Conservation (phyloP, 192 early-diverging fungal genomes). For the Umbelopsis isabellina region DNA sequence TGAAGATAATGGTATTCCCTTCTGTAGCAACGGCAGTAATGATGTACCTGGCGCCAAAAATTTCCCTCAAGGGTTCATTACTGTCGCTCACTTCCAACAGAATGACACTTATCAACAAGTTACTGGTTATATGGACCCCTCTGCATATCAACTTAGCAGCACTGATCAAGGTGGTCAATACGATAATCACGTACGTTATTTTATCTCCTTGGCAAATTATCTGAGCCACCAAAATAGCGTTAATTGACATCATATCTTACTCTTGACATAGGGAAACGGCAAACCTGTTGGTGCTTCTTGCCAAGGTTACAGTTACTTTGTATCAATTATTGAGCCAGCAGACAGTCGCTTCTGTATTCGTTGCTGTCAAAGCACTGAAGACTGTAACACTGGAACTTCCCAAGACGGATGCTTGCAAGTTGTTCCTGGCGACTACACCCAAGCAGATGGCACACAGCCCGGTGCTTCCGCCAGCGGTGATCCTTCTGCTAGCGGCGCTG, state of each 20-base stretch:
- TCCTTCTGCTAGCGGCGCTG: conserved; percentile 17
- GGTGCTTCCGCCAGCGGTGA: conserved; percentile 15
- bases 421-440: conserved; percentile 38
- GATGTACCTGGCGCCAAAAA: conserved; percentile 37
- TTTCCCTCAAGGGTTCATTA: conserved; percentile 45
- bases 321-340: conserved; percentile 49
- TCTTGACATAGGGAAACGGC: conserved; percentile 5
- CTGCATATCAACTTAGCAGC: conserved; percentile 35
- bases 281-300: conserved; percentile 42
- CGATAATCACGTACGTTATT: conserved; percentile 24
- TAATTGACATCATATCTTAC: background rate
- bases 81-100: conserved; percentile 10
- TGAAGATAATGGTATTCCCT: conserved; percentile 50
- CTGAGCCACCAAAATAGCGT: background rate
- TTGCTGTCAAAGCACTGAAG: conserved; percentile 39
- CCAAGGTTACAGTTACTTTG: conserved; percentile 46
- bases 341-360: conserved; percentile 49
- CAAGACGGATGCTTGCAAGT: conserved; percentile 37
- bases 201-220: background rate
- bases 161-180: conserved; percentile 42
- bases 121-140: conserved; percentile 40
- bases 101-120: conserved; percentile 31
- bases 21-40: conserved; percentile 41
- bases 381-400: conserved; percentile 32
- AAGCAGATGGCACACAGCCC: conserved; percentile 34